Base-by-base conservation (phyloP, 768 basidiomycete species). In the Rhodotorula kratochvilovae region DNA sequence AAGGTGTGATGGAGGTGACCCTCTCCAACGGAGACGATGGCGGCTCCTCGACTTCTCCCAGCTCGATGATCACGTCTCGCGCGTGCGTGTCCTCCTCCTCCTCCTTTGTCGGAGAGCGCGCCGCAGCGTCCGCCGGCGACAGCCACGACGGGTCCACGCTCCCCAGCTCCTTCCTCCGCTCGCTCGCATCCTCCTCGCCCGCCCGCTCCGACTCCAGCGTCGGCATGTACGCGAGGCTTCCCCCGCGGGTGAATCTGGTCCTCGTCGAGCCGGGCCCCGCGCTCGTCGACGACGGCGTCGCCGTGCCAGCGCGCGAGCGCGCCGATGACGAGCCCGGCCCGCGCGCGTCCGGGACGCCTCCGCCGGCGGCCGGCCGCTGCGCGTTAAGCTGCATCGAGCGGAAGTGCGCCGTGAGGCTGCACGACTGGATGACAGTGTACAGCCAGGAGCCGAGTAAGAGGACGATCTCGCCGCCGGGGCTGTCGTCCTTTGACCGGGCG, bases 321-420 rank as follows among this genome's bases (percentile, higher is more conserved):
- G 39, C 6, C 39, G 6, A 13, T 13, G 39, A 13, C 39, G 39
- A 39, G 39, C 39, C 39, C 39, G 39, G 39, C 39, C 13, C 39
- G 39, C 39, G 39, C 8, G 39, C 27, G 53, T 29, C 53, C n/a
- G 11, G 31, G 7, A 17, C 53, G 53, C 13, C 29, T 4, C 29
- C 53, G 29, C 53, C 16, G 5, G 33, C 23, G 3, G 54, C 5
- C n/a, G 12, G 7, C 12, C 12, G n/a, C 27, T 27, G 27, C n/a
- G 13, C 19, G 43, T 64, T 45, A 5, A 31, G 42, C 23, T 31
- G 45, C 21, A 51, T n/a, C 13, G 27, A 46, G 54, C 23, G 31
- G 31, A 64, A 7, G 43, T 64, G 63, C 23, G 63, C 63, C 39
- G 63, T 15, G 63, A 64, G 63, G 8, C 53, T 21, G 31, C 55